Percentiles rank a stretch among this genome's conserved stretches.
Conservation (phyloP, 768 basidiomycete genomes). For the Tricholoma sp. region DNA sequence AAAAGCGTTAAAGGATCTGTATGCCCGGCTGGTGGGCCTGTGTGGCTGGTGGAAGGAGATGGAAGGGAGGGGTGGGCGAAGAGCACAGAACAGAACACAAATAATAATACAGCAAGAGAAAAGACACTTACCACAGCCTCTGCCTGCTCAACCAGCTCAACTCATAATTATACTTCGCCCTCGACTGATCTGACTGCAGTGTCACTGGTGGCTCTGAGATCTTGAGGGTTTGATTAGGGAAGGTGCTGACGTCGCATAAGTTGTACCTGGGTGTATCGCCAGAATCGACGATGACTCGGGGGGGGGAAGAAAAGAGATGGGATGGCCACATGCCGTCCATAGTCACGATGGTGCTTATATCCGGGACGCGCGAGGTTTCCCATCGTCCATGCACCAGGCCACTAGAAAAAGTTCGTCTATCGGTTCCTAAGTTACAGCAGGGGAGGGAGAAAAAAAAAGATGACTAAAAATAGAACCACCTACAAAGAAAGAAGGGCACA, state of each 20-base stretch:
- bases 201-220: conserved; percentile 60
- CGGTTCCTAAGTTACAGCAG: background rate
- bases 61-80: too few species aligned
- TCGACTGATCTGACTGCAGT: conserved; percentile 41
- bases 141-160: conserved; percentile 79
- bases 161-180: conserved; percentile 45
- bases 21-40: background rate
- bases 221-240: conserved; percentile 60
- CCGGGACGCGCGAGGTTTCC: too few species aligned
- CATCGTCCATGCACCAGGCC: conserved; percentile 88
- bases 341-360: conserved; percentile 67
- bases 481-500: too few species aligned
- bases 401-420: conserved; percentile 38
- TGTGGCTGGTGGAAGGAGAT: too few species aligned
- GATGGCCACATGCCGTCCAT: conserved; percentile 77
- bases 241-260: conserved; percentile 72
- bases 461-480: conserved; percentile 13
- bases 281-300: too few species aligned
- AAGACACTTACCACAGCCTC: conserved; percentile 54
- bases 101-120: too few species aligned
- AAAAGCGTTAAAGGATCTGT: background rate
- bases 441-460: too few species aligned
- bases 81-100: too few species aligned
- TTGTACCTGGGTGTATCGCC: conserved; percentile 45
- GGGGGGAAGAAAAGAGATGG: too few species aligned